Base-by-base conservation (phyloP, 176 grass and related monocot species). In the Typha latifolia region DNA sequence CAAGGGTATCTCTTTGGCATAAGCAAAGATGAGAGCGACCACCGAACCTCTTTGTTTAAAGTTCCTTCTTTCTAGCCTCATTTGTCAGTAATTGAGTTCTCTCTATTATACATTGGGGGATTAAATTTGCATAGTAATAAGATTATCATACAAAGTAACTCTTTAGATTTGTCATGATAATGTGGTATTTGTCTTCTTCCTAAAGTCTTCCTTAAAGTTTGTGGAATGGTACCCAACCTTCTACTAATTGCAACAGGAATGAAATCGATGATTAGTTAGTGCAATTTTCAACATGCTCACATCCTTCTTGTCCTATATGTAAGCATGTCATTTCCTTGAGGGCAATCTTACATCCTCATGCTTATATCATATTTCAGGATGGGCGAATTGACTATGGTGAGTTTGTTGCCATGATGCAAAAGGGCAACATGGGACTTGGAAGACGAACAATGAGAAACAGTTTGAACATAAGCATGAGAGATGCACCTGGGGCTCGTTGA, bases 361-460 rank as follows among this genome's bases (percentile, higher is more conserved):
- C 49, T 52, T 78, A 13, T 62, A 51, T 72, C 72, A n/a, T 20
- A 69, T 71, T 70, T 78, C 87, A 96, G 93, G 93, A 96, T 0
- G 88, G 88, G 66, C 85, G 79, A 53, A 96, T 96, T 64, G 88
- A 96, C 70, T 96, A 86, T 12, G 66, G 66, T 0, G 93, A 96
- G 62, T 96, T 96, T 47, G 83, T 86, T 19, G 85, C 82, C 12
- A 91, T 96, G 93, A 96, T 96, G 93, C 85, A 84, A 78, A 84
- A 69, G 50, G 65, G 48, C 49, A 69, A 62, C 37, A 37, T 77
- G 76, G 77, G 72, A 49, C 77, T 77, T 63, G 82, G 79, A 23
- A 70, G 82, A 61, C 79, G 64, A 29, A 31, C 68, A 51, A 63
- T 83, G 76, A 77, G 76, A 71, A 83, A 69, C 65, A 85, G 74